Base-by-base conservation (phyloP, 495 filamentous ascomycete genomes). In the Penicillium coprophilum region DNA sequence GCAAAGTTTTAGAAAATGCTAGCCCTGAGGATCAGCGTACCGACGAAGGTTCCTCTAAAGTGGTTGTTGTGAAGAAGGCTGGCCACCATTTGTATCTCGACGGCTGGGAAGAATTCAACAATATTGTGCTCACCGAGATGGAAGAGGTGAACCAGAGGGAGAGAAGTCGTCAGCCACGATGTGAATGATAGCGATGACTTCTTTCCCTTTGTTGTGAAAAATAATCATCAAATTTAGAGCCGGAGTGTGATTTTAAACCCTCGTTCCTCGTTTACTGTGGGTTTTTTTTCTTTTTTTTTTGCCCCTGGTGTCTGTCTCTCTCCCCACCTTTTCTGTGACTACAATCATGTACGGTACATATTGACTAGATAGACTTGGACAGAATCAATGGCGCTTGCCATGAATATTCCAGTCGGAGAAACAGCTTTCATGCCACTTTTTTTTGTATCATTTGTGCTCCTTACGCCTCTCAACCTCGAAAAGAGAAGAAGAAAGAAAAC, bases 81-180 rank as follows among this genome's bases (percentile, higher is more conserved):
- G 94, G 94, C 0, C 94, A 98, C 69, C 94, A 98, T 74, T 63
- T 98, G 12, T 97, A 98, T 70, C 73, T 98, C 19, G 93, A 97
- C 64, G 91, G 90, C 28, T 87, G 83, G 70, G 84, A 94, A 62
- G 86, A 96, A 65, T 98, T 97, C 70, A 97, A 98, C 70, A 70
- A 80, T 30, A 73, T 87, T 23, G 82, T 96, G 59, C 64, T 79
- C 30, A 72, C 82, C 54, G 92, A 97, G 73, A 85, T 97, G 86
- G 82, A 84, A 63, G 92, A 95, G 57, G 84, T 88, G 17, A 70
- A 70, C 59, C 67, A 55, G 46, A 71, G 71, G 50, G 77, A 82
- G 54, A 59, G 71, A 45, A 57, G 28, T 17, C 59, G 38, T 59
- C 60, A 57, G 45, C 15, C 41, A 39, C 63, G 50, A 56, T 21